Base-by-base conservation (phyloP, 192 early-diverging fungal genomes). In the Backusella australiensis region DNA sequence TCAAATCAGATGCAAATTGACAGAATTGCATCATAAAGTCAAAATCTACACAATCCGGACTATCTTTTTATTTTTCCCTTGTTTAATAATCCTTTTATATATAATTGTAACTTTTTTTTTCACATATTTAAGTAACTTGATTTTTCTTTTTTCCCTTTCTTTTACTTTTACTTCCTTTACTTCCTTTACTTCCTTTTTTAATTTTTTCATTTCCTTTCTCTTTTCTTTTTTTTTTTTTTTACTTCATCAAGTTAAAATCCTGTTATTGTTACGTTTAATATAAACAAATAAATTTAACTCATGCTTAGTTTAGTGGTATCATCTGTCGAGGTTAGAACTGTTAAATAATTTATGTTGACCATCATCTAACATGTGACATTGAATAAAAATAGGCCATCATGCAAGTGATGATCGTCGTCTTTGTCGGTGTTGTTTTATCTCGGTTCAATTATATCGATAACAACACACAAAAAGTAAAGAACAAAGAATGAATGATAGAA, bases 321-420 rank as follows among this genome's bases (percentile, higher is more conserved):
- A 19, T 34, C 67, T 35, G 36, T 69, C 36, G 35, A 69, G 67
- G 67, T 69, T 38, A 21, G n/a, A 21, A 35, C 2, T 38, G 35
- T 38, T 19, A 21, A 36, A 36, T 17, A 38, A 39, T 21, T n/a
- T 21, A 38, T 35, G n/a, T n/a, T 38, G 8, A 36, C 41, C n/a
- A 21, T 69, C 11, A 8, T 23, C 21, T 26, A 59, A 59, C 53
- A 59, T 19, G 21, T 36, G n/a, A 38, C 17, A 68, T 34, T 68
- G 46, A 49, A 49, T 49, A 49, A n/a, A 39, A 29, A 44, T 70
- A 82, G 81, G 72, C 81, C 21, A 82, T 82, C 34, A 15, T 75
- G 35, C 81, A 82, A 73, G 81, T 82, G 34, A 73, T 78, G 23
- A 53, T 76, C 19, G 49, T 82, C n/a, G 71, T 79, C 14, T 53